A percentile compares a stretch with the other conserved stretches of the same genome.
Evolutionary conservation across 768 basidiomycete genomes (phyloP).

Genomic region (Pulveroboletus ravenelii): DNA sequence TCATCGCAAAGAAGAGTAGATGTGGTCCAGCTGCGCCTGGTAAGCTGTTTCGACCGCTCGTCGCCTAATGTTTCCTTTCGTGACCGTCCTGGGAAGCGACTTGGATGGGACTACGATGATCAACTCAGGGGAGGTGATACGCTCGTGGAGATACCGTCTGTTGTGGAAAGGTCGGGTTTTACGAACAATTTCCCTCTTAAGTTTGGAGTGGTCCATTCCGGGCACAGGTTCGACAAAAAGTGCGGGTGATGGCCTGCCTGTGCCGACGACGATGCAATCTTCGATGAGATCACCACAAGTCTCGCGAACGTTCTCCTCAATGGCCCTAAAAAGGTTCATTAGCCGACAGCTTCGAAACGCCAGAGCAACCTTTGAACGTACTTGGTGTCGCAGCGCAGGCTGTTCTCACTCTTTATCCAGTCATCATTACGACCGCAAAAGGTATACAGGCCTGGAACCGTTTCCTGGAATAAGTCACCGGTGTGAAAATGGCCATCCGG

Average conservation of each 20-base stretch:
- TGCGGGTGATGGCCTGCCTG: conserved; percentile 69
- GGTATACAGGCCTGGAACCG: conserved; percentile 50
- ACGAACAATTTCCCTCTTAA: conserved; percentile 69
- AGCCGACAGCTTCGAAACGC: neutral
- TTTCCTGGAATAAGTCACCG: conserved; percentile 74
- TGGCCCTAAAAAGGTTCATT: conserved; percentile 41
- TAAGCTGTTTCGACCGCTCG: conserved; percentile 69
- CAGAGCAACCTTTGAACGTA: conserved; percentile 22
- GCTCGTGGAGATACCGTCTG: conserved; percentile 74
- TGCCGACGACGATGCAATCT: conserved; percentile 74
- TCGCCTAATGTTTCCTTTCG: conserved; percentile 79
- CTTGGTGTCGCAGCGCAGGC: conserved; percentile 75
- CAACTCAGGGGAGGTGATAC: conserved; percentile 60
- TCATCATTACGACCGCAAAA: conserved; percentile 76
- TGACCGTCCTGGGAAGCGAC: conserved; percentile 72
- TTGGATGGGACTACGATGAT: conserved; percentile 60
- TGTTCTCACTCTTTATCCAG: conserved; percentile 81
- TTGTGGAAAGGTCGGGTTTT: conserved; percentile 71
- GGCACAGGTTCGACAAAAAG: conserved; percentile 66
- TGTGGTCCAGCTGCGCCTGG: conserved; percentile 50
- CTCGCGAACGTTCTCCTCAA: conserved; percentile 70
- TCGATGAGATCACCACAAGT: conserved; percentile 62
- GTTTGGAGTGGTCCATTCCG: conserved; percentile 49
- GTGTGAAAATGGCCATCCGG: conserved; percentile 74
- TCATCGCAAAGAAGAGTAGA: conserved; percentile 39